Evolutionary conservation across 2,329 filamentous ascomycete genomes (phyloP).

Genomic region (Fusarium sp.): DNA sequence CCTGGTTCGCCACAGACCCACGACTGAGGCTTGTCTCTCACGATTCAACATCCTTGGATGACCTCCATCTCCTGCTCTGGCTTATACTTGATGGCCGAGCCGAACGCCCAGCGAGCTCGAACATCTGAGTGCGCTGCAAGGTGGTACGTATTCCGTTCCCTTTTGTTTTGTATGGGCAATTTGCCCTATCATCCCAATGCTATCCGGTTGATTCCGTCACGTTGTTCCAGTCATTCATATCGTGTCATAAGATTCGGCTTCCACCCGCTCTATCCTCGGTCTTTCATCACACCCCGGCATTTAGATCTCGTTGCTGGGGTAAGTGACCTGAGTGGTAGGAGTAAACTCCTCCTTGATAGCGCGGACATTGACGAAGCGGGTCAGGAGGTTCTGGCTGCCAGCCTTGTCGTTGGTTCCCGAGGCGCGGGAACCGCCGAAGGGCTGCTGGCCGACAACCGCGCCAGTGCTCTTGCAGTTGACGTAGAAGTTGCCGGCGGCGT

Average conservation of each 20-base stretch:
- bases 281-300: neutral
- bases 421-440: conserved; percentile 72
- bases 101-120: conserved; percentile 1
- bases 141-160: conserved; percentile 5
- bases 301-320: conserved; percentile 74
- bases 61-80: conserved; percentile 6
- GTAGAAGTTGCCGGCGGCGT: conserved; percentile 84
- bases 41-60: conserved; percentile 35
- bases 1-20: conserved; percentile 32
- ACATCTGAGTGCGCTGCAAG: conserved; percentile 15
- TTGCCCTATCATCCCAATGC: neutral
- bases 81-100: conserved; percentile 14
- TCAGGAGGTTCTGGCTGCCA: conserved; percentile 68
- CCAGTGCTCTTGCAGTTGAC: conserved; percentile 84
- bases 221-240: conserved; percentile 22
- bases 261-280: neutral
- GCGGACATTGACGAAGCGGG: conserved; percentile 70
- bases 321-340: conserved; percentile 67
- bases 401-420: conserved; percentile 79
- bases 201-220: conserved; percentile 2
- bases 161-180: conserved; percentile 13
- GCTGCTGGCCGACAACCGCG: conserved; percentile 75
- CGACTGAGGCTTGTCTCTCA: conserved; percentile 22
- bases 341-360: conserved; percentile 79
- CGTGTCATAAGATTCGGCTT: conserved; percentile 6